A percentile compares a stretch with the other conserved stretches of the same genome.
Evolutionary conservation across 164 flowering plant genomes (phyloP).

Genomic region (Vitis riparia): DNA sequence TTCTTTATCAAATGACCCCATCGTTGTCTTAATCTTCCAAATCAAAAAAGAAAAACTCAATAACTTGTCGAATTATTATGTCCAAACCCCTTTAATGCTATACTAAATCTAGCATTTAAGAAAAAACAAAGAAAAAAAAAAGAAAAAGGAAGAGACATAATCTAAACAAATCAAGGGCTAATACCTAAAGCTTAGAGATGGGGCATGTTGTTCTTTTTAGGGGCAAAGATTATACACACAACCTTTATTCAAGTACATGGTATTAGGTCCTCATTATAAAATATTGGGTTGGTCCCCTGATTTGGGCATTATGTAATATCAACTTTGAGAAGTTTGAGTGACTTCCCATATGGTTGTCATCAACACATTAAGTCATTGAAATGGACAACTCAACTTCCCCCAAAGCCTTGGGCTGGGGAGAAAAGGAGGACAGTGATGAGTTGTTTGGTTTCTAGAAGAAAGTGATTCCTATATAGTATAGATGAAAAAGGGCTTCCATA

Average conservation of each 20-base stretch:
- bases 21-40: neutral
- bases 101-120: neutral
- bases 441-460: neutral
- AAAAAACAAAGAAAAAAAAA: neutral
- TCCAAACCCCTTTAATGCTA: neutral
- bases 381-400: conserved; percentile 17
- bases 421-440: neutral
- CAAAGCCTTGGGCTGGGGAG: neutral
- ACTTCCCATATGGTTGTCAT: conserved; percentile 15
- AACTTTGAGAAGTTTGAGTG: neutral
- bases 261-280: neutral
- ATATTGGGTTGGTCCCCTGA: conserved; percentile 8
- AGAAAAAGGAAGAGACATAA: neutral
- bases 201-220: conserved; percentile 7
- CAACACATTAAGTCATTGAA: conserved; percentile 8
- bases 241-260: neutral
- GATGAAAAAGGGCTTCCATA: neutral
- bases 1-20: neutral
- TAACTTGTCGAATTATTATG: neutral
- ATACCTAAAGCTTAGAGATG: neutral
- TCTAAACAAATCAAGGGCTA: neutral
- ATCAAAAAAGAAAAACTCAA: neutral
- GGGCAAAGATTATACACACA: neutral
- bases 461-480: neutral
- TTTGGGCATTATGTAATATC: conserved; percentile 5